Base-by-base conservation (phyloP, 345 rosid species). In the Eucalyptus tenuipes region DNA sequence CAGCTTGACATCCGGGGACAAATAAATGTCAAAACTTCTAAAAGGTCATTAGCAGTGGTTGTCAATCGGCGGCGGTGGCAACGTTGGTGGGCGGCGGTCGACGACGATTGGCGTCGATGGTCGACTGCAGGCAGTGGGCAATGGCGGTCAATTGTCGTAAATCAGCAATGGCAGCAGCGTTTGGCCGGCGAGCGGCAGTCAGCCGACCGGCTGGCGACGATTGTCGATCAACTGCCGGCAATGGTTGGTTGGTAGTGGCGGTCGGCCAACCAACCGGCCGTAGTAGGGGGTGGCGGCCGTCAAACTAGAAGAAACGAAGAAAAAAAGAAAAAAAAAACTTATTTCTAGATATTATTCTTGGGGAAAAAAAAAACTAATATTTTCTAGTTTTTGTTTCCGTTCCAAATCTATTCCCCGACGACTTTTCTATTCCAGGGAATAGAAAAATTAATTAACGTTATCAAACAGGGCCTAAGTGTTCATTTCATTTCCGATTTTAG, bases 131-230 rank as follows among this genome's bases (percentile, higher is more conserved):
- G 10, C 1, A 18, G 2, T 52, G 10, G 24, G 25, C 25, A 1
- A 52, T 20, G 1, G 25, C 2, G 1, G 24, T 52, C 4, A 3
- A 2, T 2, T 18, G 1, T 52, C 2, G 1, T 52, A 52, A 17
- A 52, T 52, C 0, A 2, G 22, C 1, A 1, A 52, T 2, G 0
- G 2, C 9, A 18, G 1, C 0, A 2, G 4, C 0, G 9, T 52
- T 52, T 4, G 4, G 1, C 10, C 0, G 0, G 10, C 4, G 10
- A 0, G 10, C 1, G 1, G 4, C 1, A 8, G 1, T 18, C 2
- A 4, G 57, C 4, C 3, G 3, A 0, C 2, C 20, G 20, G 0
- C 0, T 1, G 7, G 57, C 4, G 57, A 4, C 57, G 1, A 18
- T 52, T 0, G 0, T 52, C 10, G 0, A 1, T 52, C 10, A 18